Evolutionary conservation across 176 grass and related monocot genomes (phyloP), one percentile per base, ranked within the genome.

Genomic region (Carex myosuroides): DNA sequence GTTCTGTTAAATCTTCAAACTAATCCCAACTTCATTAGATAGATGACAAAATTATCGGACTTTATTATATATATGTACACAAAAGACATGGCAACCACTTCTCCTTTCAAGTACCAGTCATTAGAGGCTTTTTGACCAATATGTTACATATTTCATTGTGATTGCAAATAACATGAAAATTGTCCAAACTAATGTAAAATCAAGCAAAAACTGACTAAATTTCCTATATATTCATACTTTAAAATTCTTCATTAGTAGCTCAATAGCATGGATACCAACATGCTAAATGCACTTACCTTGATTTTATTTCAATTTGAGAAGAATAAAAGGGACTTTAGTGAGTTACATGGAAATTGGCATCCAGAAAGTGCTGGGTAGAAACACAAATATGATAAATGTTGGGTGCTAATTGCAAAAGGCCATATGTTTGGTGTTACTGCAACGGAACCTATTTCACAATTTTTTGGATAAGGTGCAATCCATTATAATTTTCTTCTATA

Each of bases 271-370:
- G 20, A 74, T 46, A 17, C 46, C 67, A 54, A 26, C 46, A 75
- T 75, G 46, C 44, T 75, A 75, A 53, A 53, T 56, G 48, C 50
- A 54, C 44, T 54, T 56, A 48, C 50, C 50, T 56, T 53, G 46
- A 53, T 75, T 55, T 53, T 77, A 56, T 48, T 53, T 77, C 12
- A 17, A 8, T 77, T 17, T 77, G 72, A 77, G 50, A 77, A 77
- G 26, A 42, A 12, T 30, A 12, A 32, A 56, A 8, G 18, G 37
- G 29, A 70, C 33, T 70, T 70, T n/a, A 39, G 30, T 42, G 16
- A 70, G 13, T 77, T 32, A 30, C 21, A 76, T 5, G 13, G 21
- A 77, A 56, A 57, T 71, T 56, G 73, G 48, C 52, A 78, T 32
- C 24, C 13, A 7, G 57, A 33, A 54, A 78, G 18, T 32, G 6